A percentile compares a stretch with the other conserved stretches of the same genome.
Evolutionary conservation across 2,329 filamentous ascomycete species (phyloP).

Genomic region (Pestalotiopsis sp.): DNA sequence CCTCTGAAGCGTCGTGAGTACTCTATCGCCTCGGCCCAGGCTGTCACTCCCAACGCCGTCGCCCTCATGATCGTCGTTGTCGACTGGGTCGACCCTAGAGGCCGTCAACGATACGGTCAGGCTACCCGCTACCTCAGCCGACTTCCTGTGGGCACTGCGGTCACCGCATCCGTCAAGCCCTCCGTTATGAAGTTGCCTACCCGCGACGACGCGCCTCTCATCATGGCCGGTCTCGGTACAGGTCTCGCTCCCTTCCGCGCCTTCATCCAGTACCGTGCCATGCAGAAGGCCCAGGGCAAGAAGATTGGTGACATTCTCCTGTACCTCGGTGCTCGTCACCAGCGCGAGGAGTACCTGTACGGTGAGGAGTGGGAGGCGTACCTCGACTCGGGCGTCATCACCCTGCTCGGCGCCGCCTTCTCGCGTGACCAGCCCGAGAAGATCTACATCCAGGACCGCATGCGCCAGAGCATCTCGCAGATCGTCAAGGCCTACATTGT

Average conservation of each 20-base stretch:
- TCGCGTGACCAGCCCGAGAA: slow-evolving; percentile 96
- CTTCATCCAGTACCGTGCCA: slow-evolving; percentile 96
- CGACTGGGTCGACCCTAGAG: slow-evolving; percentile 87
- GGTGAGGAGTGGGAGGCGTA: slow-evolving; percentile 99
- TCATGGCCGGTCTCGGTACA: slow-evolving; percentile 99
- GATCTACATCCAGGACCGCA: slow-evolving; percentile 99
- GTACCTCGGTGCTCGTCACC: slow-evolving; percentile 96
- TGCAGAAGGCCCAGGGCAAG: slow-evolving; percentile 97
- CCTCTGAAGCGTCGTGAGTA: slow-evolving; percentile 98
- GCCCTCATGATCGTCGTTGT: slow-evolving; percentile 97
- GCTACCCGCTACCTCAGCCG: slow-evolving; percentile 86
- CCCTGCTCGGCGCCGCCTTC: slow-evolving; percentile 89
- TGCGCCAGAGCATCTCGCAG: slow-evolving; percentile 83
- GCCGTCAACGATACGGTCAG: slow-evolving; percentile 88
- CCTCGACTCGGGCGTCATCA: slow-evolving; percentile 92
- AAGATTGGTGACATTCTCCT: slow-evolving; percentile 90
- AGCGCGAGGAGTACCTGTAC: slow-evolving; percentile 98
- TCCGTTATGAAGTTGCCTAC: slow-evolving; percentile 98
- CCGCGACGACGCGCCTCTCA: slow-evolving; percentile 86
- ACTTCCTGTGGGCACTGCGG: slow-evolving; percentile 73
- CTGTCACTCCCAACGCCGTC: slow-evolving; percentile 87
- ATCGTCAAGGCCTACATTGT: slow-evolving; percentile 86
- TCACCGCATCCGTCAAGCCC: slow-evolving; percentile 94
- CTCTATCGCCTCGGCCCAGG: slow-evolving; percentile 97
- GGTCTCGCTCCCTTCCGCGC: slow-evolving; percentile 98